Conservation (phyloP, 2,329 filamentous ascomycete species). For the Colletotrichum filicis region DNA sequence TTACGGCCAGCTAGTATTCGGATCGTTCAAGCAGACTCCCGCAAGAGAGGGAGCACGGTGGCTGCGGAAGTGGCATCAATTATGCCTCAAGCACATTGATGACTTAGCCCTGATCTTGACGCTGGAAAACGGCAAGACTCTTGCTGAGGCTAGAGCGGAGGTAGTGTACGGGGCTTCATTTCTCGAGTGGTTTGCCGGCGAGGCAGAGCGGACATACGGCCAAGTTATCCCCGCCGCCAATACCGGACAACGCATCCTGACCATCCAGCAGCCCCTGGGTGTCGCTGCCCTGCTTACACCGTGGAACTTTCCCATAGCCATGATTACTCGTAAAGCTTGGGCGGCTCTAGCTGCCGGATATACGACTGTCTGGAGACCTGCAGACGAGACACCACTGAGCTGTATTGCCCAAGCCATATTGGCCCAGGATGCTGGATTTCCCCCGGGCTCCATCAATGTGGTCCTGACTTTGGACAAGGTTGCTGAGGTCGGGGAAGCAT, state of each 20-base stretch:
- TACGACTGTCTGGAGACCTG: constrained; percentile 72
- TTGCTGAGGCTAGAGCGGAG: constrained; percentile 69
- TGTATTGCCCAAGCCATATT: constrained; percentile 74
- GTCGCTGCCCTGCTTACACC: constrained; percentile 81
- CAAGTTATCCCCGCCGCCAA: constrained; percentile 69
- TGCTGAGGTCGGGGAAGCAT: constrained; percentile 65
- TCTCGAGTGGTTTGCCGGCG: constrained; percentile 73
- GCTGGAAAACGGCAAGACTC: constrained; percentile 77
- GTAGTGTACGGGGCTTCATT: constrained; percentile 68
- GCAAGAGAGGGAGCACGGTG: constrained; percentile 69
- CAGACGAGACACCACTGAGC: constrained; percentile 75
- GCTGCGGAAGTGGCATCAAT: constrained; percentile 73
- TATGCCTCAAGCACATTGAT: constrained; percentile 73
- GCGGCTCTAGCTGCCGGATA: constrained; percentile 76
- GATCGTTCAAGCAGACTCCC: constrained; percentile 67
- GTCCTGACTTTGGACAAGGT: constrained; percentile 65
- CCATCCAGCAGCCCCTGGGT: constrained; percentile 79
- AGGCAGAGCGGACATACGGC: constrained; percentile 69
- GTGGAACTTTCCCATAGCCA: constrained; percentile 74
- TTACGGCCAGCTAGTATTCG: constrained; percentile 47
- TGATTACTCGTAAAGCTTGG: constrained; percentile 75
- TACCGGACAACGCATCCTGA: constrained; percentile 65
- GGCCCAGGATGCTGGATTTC: constrained; percentile 79
- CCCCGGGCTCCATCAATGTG: constrained; percentile 81
- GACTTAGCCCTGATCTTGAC: constrained; percentile 76